phyloP scores from a whole-genome alignment of 306 rosid species.

The Clitoria ternatea region DNA sequence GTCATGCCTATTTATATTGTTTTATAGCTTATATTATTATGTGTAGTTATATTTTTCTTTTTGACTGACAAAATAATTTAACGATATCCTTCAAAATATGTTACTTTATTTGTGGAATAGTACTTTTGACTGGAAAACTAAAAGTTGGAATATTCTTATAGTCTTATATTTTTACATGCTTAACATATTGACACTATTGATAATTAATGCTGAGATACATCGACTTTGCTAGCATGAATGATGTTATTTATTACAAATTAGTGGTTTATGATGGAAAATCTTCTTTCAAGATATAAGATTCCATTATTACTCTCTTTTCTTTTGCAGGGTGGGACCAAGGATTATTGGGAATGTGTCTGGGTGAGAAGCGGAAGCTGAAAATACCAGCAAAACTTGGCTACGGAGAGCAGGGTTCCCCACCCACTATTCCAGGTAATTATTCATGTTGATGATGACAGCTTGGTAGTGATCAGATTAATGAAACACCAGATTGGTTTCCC shows the following conservation, averaged over 20 bases:
- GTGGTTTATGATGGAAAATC: slow-evolving; percentile 12
- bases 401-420: slow-evolving; percentile 91
- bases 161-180: too few relatives aligned
- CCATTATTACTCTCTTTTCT: not conserved
- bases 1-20: too few relatives aligned
- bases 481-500: not conserved
- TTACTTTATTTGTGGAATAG: too few relatives aligned
- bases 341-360: slow-evolving; percentile 81
- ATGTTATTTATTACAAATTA: not conserved
- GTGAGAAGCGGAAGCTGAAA: slow-evolving; percentile 96
- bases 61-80: too few relatives aligned
- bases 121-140: too few relatives aligned
- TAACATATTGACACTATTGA: too few relatives aligned
- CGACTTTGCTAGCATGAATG: not conserved
- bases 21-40: not conserved
- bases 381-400: slow-evolving; percentile 94
- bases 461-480: slow-evolving; percentile 3
- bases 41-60: not conserved
- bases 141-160: too few relatives aligned
- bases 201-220: not conserved
- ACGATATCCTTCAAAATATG: too few relatives aligned
- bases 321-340: slow-evolving; percentile 99
- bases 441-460: not conserved
- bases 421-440: slow-evolving; percentile 78
- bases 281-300: slow-evolving; percentile 17